Conservation (phyloP, 2,329 filamentous ascomycete species). For the Zymoseptoria passerinii region DNA sequence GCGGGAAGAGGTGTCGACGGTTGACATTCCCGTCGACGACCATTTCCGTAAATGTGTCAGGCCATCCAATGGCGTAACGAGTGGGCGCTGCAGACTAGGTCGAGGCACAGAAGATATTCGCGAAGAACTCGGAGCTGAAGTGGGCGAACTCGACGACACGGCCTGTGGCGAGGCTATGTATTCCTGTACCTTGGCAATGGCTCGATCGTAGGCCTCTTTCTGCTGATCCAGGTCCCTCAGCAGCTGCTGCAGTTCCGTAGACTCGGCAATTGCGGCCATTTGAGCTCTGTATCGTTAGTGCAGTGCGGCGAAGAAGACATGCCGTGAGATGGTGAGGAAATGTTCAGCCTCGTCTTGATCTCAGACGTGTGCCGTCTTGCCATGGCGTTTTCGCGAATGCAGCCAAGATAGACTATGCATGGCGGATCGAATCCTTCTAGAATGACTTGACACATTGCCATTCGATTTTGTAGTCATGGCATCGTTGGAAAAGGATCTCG, state of each 20-base stretch:
- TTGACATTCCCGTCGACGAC: slow-evolving; percentile 6
- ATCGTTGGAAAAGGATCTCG: no score
- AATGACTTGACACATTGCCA: no score
- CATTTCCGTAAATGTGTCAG: not conserved
- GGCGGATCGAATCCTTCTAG: no score
- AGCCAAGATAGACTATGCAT: not conserved
- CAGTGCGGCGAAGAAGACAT: not conserved
- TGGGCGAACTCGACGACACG: not conserved
- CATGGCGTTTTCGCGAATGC: not conserved
- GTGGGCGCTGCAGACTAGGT: not conserved
- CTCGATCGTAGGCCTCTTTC: not conserved
- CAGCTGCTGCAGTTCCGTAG: not conserved
- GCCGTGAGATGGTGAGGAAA: not conserved
- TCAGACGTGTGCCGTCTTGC: not conserved
- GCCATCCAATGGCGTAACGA: not conserved
- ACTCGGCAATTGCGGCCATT: not conserved
- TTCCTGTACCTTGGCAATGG: not conserved
- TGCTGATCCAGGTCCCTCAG: not conserved
- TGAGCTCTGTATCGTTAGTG: not conserved
- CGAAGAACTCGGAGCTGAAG: not conserved
- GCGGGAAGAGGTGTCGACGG: slow-evolving; percentile 13
- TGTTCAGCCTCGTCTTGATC: not conserved
- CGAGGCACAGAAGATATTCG: not conserved
- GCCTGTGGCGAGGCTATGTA: not conserved
- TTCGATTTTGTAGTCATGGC: no score